phyloP scores from a whole-genome alignment of 371 early-diverging fungal species.

The Nematocida parisii region DNA sequence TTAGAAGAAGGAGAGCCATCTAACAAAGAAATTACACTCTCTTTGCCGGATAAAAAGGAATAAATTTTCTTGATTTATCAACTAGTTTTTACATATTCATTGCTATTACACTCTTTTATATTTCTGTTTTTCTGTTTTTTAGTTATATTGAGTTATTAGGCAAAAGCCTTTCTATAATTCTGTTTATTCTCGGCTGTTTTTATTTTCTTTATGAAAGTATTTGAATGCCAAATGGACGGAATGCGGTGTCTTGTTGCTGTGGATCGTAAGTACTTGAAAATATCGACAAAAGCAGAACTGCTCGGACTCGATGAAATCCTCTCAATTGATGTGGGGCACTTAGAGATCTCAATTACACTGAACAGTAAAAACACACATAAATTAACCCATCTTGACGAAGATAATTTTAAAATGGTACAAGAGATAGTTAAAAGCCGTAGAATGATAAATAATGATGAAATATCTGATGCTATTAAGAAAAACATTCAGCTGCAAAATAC shows the following conservation, averaged over 20 bases:
- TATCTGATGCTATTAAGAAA: slow-evolving; percentile 27
- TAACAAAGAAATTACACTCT: not conserved
- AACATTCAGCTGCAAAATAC: slow-evolving; percentile 33
- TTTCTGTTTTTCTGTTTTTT: too few relatives aligned
- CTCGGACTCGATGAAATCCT: not conserved
- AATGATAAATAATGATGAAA: slow-evolving; percentile 50
- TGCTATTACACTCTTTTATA: too few relatives aligned
- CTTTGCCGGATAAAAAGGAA: not conserved
- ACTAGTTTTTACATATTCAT: not conserved
- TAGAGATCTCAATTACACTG: not conserved
- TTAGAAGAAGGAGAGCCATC: not conserved
- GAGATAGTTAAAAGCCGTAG: slow-evolving; percentile 12
- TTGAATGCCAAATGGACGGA: slow-evolving; percentile 16
- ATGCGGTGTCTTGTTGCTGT: slow-evolving; percentile 22
- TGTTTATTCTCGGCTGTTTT: not conserved
- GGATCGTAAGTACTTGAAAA: slow-evolving; percentile 28
- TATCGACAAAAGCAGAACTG: not conserved
- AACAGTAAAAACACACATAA: not conserved
- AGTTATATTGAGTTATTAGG: too few relatives aligned
- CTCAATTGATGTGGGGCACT: not conserved
- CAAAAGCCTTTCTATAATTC: too few relatives aligned
- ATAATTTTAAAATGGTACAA: not conserved
- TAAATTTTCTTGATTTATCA: not conserved
- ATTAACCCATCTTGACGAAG: not conserved
- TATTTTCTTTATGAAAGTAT: slow-evolving; percentile 49